Conservation (phyloP, 805 yeast species). For the Candida nitratophila region DNA sequence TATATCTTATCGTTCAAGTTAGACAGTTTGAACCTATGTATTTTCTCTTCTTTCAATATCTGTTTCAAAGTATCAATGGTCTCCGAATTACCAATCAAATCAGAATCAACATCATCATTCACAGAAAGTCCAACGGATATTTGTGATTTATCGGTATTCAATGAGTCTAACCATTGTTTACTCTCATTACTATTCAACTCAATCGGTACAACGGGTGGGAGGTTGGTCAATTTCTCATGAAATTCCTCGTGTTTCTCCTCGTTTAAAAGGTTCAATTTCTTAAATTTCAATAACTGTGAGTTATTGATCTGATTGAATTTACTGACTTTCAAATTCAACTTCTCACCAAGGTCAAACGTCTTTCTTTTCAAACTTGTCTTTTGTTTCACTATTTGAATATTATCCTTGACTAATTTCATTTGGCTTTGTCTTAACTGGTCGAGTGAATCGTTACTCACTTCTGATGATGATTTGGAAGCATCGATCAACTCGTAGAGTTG, state of each 20-base stretch:
- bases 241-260: too few species aligned
- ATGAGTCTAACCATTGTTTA: background rate
- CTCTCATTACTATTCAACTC: background rate
- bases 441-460: background rate
- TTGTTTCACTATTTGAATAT: background rate
- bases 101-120: conserved; percentile 5
- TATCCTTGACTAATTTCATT: background rate
- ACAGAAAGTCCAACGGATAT: background rate
- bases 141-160: background rate
- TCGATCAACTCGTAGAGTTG: background rate
- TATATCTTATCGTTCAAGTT: conserved; percentile 20
- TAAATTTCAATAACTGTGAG: background rate
- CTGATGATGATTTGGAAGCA: background rate
- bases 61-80: conserved; percentile 9
- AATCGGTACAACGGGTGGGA: background rate
- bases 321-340: background rate
- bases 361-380: background rate
- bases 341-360: background rate
- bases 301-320: background rate
- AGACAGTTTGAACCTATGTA: conserved; percentile 20
- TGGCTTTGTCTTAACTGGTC: background rate
- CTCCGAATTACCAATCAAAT: conserved; percentile 1
- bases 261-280: background rate
- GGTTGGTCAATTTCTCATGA: background rate
- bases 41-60: conserved; percentile 14